Base-by-base conservation (phyloP, 805 yeast species). In the Cyberlindnera amylophila region DNA sequence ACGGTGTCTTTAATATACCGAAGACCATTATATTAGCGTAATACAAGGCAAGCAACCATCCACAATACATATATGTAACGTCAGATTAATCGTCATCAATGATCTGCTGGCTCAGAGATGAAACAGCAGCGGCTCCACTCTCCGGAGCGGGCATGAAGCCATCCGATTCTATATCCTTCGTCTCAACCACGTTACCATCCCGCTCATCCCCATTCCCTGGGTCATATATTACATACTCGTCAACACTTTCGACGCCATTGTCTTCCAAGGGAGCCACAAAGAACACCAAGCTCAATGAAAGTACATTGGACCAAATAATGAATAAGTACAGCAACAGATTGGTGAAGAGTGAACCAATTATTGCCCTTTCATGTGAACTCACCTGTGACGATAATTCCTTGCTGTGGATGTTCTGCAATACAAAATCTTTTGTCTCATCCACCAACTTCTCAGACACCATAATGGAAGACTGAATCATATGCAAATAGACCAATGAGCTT, bases 401-500 rank as follows among this genome's bases (percentile, higher is more conserved):
- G 16, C 38, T 37, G 34, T 34, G 42, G 3, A 45, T 16, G 28
- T 45, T 45, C 19, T 37, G 31, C 30, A 45, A 35, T 3, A 41
- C 43, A 26, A 45, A 41, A 6, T 35, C 38, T 35, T 40, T 41
- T 5, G 48, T 41, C 30, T 41, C 45, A 6, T 34, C 33, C 4
- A 26, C 17, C 36, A 38, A 36, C 11, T 30, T 13, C 19, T 41
- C 39, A 2, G 45, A 41, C 3, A 34, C 37, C 4, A 15, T 14
- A 6, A 41, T 26, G 1, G 35, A 27, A 2, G 40, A 32, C 17
- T 41, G 45, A 4, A 41, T 27, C 3, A 35, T 4, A n/a, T 41
- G 43, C 24, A 34, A 24, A 28, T 49, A 52, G 4, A 46, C 35
- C 43, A 52, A 41, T 0, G 50, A 46, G 15, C 47, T 36, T 4